Evolutionary conservation across 1,284 basidiomycete genomes (phyloP).

Genomic region (Melampsora americana): DNA sequence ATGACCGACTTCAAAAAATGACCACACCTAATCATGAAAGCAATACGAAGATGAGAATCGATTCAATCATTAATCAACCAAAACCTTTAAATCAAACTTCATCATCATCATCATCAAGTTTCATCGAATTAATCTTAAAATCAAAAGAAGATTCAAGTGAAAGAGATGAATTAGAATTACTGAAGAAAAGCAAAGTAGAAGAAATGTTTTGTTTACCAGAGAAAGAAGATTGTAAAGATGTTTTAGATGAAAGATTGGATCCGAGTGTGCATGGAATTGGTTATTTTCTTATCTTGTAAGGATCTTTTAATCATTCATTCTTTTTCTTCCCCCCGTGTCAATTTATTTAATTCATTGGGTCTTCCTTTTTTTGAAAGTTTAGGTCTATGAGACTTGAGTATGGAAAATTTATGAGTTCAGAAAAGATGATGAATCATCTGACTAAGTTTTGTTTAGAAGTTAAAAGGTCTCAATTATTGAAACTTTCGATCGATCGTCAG

Average conservation of each 20-base stretch:
- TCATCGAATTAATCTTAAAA: background rate
- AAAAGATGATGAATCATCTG: background rate
- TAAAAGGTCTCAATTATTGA: no score
- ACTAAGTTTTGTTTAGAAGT: background rate
- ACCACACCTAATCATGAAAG: no score
- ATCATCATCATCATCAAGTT: background rate
- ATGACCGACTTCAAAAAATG: no score
- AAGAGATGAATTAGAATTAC: background rate
- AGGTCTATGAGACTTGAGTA: background rate
- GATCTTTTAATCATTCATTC: no score
- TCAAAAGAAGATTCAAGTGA: background rate
- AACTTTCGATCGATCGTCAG: no score
- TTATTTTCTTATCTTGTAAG: conserved; percentile 24
- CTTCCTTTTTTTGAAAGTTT: background rate
- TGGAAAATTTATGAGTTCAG: conserved; percentile 3
- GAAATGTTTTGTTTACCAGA: background rate
- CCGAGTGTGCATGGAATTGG: background rate
- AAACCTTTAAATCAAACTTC: no score
- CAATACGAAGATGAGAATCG: no score
- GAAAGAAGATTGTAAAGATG: background rate
- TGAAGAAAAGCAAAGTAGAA: background rate
- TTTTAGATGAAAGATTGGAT: conserved; percentile 14
- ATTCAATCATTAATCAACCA: no score
- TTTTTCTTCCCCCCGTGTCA: no score
- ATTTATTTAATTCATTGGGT: background rate